Evolutionary conservation across 345 rosid species (phyloP).

Genomic region (Turritis glabra): DNA sequence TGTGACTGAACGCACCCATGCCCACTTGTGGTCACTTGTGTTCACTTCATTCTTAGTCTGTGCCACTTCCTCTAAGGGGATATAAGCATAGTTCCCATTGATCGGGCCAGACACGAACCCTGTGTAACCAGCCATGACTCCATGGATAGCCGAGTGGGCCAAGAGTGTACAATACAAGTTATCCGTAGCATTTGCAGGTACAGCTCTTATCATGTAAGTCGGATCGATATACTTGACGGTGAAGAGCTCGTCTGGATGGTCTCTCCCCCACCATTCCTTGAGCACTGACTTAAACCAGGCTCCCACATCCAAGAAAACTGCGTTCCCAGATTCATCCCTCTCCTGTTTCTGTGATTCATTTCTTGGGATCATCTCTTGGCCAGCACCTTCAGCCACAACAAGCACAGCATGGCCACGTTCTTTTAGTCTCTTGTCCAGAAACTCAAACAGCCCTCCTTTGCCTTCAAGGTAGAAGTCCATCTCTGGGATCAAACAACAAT

Average conservation of each 20-base stretch:
- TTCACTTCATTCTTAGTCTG: slow-evolving; percentile 64
- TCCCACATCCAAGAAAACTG: slow-evolving; percentile 77
- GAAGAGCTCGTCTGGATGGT: slow-evolving; percentile 64
- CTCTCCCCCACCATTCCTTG: slow-evolving; percentile 70
- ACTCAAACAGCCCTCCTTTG: slow-evolving; percentile 72
- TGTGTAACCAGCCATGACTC: slow-evolving; percentile 86
- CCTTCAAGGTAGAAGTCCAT: slow-evolving; percentile 69
- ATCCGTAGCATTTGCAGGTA: slow-evolving; percentile 81
- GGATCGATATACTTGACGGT: slow-evolving; percentile 91
- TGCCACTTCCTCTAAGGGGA: slow-evolving; percentile 78
- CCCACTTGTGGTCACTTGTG: slow-evolving; percentile 80
- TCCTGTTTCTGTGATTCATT: slow-evolving; percentile 62
- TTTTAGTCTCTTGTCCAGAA: slow-evolving; percentile 52
- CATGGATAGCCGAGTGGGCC: slow-evolving; percentile 90
- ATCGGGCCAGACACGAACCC: slow-evolving; percentile 87
- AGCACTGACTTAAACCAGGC: slow-evolving; percentile 78
- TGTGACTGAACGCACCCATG: slow-evolving; percentile 85
- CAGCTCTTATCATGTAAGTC: slow-evolving; percentile 91
- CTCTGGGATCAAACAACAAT: slow-evolving; percentile 90
- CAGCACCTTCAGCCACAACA: slow-evolving; percentile 93
- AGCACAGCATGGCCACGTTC: slow-evolving; percentile 75
- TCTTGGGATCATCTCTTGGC: slow-evolving; percentile 81
- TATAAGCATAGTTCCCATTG: slow-evolving; percentile 82
- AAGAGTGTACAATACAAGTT: slow-evolving; percentile 80
- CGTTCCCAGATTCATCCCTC: slow-evolving; percentile 84